phyloP scores from a whole-genome alignment of 805 yeast genomes.

The Candida berthetii region DNA sequence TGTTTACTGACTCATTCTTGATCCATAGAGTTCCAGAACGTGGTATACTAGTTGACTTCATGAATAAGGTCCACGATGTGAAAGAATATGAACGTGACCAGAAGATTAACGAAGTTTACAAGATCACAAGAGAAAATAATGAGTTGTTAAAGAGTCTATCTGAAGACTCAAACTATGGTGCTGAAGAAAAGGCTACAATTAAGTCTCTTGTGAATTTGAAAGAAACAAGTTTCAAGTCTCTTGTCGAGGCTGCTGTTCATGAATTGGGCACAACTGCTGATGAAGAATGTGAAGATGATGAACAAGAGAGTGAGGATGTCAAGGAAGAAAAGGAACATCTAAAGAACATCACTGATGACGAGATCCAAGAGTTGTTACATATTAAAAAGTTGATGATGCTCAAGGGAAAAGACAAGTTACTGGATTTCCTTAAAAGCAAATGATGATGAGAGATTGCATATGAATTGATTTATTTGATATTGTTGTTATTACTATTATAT shows the following conservation, averaged over 20 bases:
- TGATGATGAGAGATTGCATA: background rate
- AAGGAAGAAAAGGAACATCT: constrained; percentile 3
- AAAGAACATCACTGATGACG: constrained; percentile 21
- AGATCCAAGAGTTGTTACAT: constrained; percentile 42
- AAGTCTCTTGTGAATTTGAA: constrained; percentile 25
- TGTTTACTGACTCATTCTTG: constrained; percentile 30
- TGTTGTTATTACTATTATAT: too few species aligned
- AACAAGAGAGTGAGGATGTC: constrained; percentile 6
- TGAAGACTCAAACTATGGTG: constrained; percentile 14
- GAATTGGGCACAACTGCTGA: constrained; percentile 7
- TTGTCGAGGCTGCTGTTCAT: constrained; percentile 34
- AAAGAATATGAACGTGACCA: constrained; percentile 24
- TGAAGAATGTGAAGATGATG: too few species aligned
- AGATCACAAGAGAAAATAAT: constrained; percentile 28
- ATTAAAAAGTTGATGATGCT: constrained; percentile 56
- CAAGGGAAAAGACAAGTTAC: constrained; percentile 64
- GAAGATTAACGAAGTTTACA: constrained; percentile 26
- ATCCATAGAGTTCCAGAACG: constrained; percentile 64
- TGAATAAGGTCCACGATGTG: constrained; percentile 40
- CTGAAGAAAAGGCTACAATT: constrained; percentile 25
- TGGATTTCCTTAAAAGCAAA: constrained; percentile 44
- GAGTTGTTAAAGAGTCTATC: constrained; percentile 25
- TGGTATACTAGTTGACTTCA: constrained; percentile 63
- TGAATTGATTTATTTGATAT: too few species aligned
- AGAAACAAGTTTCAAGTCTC: constrained; percentile 38